Base-by-base conservation (phyloP, 768 basidiomycete genomes). In the Amanita fuliginea region DNA sequence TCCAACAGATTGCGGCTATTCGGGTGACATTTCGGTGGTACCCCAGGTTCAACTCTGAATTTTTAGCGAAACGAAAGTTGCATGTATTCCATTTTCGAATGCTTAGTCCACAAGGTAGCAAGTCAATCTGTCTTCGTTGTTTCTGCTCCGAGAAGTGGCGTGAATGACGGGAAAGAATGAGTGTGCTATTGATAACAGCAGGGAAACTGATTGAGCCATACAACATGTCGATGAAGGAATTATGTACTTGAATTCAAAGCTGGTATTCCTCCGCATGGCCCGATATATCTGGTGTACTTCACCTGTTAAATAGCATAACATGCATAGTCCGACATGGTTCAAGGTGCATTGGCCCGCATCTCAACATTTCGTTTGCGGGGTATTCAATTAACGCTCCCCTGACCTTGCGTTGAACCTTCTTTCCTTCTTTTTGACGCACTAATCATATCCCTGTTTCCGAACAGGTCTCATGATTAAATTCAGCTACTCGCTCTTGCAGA, bases 391-490 rank as follows among this genome's bases (percentile, higher is more conserved):
- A 28, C 3, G 36, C 21, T 55, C 28, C 50, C 45, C 46, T 39
- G 53, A 14, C 47, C 49, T 40, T 48, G 57, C 45, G 58, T 57
- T 35, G 52, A 57, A 51, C 72, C 75, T 39, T 59, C 68, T 64
- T 77, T 77, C 53, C 84, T 72, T 42, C 83, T 68, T 64, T 86
- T 86, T 33, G 84, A 86, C 9, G 75, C 84, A 42, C 75, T 71
- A 49, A 88, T 76, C 83, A 90, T 90, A 21, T 86, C 87, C 67
- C 88, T 88, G 52, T 19, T 43, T 39, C 35, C 50, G 52, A n/a
- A 21, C 24, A 18, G 49, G 10, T 19, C 26, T 28, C 21, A 53
- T 18, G 18, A 11, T 33, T 22, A 41, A 24, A 34, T 50, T 52
- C 32, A 32, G 47, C 28, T n/a, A 4, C 21, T 35, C 21, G 3